These are phyloP conservation scores for Fusarium vanettenii DNA, from an alignment of 2,329 filamentous ascomycete genomes.

Conservation along the genomic window DNA sequence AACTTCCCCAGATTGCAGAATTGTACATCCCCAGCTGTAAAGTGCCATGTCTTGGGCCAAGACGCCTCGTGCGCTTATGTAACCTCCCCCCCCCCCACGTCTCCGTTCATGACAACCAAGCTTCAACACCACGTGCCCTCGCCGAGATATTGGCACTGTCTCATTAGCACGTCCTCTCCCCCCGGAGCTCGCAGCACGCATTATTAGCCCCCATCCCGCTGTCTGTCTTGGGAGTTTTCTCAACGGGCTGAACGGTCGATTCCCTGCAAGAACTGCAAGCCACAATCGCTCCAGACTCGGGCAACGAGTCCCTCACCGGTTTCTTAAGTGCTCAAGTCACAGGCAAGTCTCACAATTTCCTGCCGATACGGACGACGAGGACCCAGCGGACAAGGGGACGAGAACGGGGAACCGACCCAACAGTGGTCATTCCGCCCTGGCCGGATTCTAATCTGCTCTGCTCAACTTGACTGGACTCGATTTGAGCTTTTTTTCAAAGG, in stretches of 20 bases:
- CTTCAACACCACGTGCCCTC: conserved; percentile 42
- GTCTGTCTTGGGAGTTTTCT: neutral
- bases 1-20: neutral
- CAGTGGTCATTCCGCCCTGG: neutral
- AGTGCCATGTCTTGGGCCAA: neutral
- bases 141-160: conserved; percentile 19
- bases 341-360: conserved; percentile 8
- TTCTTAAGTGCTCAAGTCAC: neutral
- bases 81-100: conserved; percentile 25
- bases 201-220: neutral
- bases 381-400: conserved; percentile 12
- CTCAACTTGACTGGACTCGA: neutral
- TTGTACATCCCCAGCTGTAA: neutral
- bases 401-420: neutral
- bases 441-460: neutral
- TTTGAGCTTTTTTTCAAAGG: neutral
- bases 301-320: neutral
- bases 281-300: conserved; percentile 27
- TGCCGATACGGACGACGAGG: conserved; percentile 3
- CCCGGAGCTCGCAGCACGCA: neutral
- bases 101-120: conserved; percentile 10
- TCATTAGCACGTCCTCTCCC: conserved; percentile 6
- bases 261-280: conserved; percentile 22
- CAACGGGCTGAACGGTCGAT: neutral
- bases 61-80: conserved; percentile 13